Percentiles rank a stretch among this genome's conserved stretches.
Conservation (phyloP, 2,329 filamentous ascomycete species). For the Orbilia quercus region DNA sequence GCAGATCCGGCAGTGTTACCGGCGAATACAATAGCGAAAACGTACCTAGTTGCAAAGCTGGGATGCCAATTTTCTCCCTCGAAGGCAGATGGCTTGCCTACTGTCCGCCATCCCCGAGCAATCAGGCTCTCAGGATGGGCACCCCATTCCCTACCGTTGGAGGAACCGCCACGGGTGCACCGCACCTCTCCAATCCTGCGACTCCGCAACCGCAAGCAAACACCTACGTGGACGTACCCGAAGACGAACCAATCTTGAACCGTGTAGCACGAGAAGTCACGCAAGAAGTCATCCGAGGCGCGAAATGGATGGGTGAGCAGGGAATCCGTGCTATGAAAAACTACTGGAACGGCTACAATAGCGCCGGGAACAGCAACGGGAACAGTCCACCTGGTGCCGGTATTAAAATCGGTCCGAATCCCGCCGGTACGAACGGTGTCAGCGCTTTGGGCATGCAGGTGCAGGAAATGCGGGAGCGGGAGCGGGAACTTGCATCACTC, state of each 20-base stretch:
- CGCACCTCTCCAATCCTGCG: conserved; percentile 71
- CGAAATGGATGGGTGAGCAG: conserved; percentile 80
- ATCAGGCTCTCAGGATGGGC: conserved; percentile 69
- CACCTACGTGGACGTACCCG: conserved; percentile 77
- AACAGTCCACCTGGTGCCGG: conserved; percentile 49
- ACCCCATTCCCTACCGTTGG: conserved; percentile 73
- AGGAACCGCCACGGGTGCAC: conserved; percentile 72
- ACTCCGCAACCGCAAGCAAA: conserved; percentile 75
- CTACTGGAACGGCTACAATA: conserved; percentile 76
- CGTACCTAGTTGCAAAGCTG: conserved; percentile 64
- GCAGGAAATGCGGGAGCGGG: conserved; percentile 55
- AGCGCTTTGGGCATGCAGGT: conserved; percentile 56
- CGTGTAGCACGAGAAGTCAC: conserved; percentile 82
- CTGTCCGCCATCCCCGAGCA: conserved; percentile 69
- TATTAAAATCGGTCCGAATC: conserved; percentile 52
- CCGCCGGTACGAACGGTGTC: conserved; percentile 49
- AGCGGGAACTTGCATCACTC: conserved; percentile 54
- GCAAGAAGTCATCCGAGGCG: conserved; percentile 79
- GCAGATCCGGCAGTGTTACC: conserved; percentile 63
- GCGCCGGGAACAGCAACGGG: conserved; percentile 58
- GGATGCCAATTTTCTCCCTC: conserved; percentile 75
- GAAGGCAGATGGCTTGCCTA: conserved; percentile 81
- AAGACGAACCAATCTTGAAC: conserved; percentile 77
- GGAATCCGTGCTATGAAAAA: conserved; percentile 80
- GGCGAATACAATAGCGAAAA: conserved; percentile 58